Evolutionary conservation across 2,329 filamentous ascomycete species (phyloP), one percentile per base, ranked within the genome.

Genomic region (Exophiala oligosperma): DNA sequence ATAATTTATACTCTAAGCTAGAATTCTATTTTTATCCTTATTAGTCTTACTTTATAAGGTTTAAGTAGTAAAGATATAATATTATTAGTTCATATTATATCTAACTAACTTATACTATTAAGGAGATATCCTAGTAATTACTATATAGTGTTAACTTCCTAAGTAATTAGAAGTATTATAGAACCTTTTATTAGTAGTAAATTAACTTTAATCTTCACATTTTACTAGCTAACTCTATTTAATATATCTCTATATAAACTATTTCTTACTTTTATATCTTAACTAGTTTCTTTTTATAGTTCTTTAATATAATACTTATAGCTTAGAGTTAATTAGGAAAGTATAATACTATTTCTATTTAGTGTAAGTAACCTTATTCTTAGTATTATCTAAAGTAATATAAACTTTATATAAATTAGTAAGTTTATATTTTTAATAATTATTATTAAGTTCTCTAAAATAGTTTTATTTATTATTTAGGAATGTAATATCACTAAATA

Each of bases 61-160:
- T 68, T 77, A 4, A 77, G 77, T 11, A 76, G 76, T 24, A 77
- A 77, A 2, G 77, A 76, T 1, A 72, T 76, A 1, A 71, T 74
- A 54, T 69, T 69, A 0, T 64, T 79, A 2, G 75, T 75, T 32
- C 69, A 75, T 35, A 64, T 79, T 41, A 67, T 79, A n/a, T 67
- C 78, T 52, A 68, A 72, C 0, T 76, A 78, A 41, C 66, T 76
- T 0, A 69, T 76, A 1, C 69, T 71, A 0, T 60, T 69, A 17
- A 61, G 64, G 1, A 64, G 72, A 8, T 70, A 70, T 1, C 64
- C 68, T 2, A 67, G 24, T 73, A 69, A 44, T 70, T 67, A 17
- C 6, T 66, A 64, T 9, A 71, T 72, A 35, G 68, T 72, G 4
- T 11, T 43, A 11, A 23, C 68, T 1, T 66, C 67, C 1, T 70